Percentiles rank a stretch among this genome's conserved stretches.
Conservation (phyloP, 2,329 filamentous ascomycete genomes). For the Cordyceps javanica region DNA sequence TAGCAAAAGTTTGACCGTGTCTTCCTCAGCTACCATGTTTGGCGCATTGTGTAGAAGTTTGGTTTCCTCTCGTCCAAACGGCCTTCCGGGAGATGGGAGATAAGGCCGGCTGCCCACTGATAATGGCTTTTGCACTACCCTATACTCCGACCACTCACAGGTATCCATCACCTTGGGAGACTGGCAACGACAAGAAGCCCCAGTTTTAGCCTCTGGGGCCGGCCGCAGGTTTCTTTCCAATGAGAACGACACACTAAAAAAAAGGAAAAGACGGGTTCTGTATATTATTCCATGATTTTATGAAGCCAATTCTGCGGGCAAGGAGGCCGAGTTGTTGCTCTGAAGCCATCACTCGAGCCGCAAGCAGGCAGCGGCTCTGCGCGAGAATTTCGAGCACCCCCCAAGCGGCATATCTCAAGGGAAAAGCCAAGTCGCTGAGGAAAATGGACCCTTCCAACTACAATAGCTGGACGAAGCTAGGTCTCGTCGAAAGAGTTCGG, state of each 20-base stretch:
- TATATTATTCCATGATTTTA: neutral
- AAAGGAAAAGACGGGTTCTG: neutral
- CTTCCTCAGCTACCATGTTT: conserved; percentile 35
- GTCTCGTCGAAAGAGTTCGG: conserved; percentile 61
- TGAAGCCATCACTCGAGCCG: neutral
- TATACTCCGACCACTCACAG: neutral
- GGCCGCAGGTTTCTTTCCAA: conserved; percentile 2
- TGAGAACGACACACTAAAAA: neutral
- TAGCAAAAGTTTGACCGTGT: conserved; percentile 47
- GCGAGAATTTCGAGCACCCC: conserved; percentile 7
- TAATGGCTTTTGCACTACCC: conserved; percentile 2
- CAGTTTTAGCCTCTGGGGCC: conserved; percentile 10
- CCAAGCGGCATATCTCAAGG: neutral
- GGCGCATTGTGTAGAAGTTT: conserved; percentile 6
- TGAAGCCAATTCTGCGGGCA: conserved; percentile 2
- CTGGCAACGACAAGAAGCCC: neutral
- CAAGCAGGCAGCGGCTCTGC: neutral
- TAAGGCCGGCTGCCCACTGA: neutral
- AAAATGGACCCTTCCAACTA: conserved; percentile 40
- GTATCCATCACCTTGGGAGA: neutral
- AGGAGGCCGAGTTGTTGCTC: conserved; percentile 3
- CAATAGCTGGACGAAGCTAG: conserved; percentile 60
- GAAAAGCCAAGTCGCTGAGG: conserved; percentile 20
- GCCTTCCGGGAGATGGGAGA: conserved; percentile 2
- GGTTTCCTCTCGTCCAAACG: neutral